A percentile compares a stretch with the other conserved stretches of the same genome.
These are phyloP conservation scores for Phytopythium helicoides DNA, from an alignment of 352 stramenopile genomes.

Conservation along the genomic window DNA sequence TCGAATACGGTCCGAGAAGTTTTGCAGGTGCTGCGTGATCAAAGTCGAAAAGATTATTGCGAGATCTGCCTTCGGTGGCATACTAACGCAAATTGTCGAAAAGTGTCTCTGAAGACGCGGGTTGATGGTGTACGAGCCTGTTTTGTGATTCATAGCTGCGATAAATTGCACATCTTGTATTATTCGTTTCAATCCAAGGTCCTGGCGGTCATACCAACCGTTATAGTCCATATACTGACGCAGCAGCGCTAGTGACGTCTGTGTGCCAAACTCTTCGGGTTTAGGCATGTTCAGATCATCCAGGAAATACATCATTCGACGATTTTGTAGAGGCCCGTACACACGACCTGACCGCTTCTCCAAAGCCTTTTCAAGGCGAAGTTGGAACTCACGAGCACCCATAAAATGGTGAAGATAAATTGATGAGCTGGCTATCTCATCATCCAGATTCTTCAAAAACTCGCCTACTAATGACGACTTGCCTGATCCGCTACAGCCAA, in stretches of 20 bases:
- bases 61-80: slow-evolving; percentile 66
- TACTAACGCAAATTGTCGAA: slow-evolving; percentile 68
- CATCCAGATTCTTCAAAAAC: slow-evolving; percentile 66
- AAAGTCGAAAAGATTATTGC: slow-evolving; percentile 69
- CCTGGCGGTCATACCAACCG: slow-evolving; percentile 88
- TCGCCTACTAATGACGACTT: slow-evolving; percentile 82
- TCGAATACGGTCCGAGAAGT: slow-evolving; percentile 82
- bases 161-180: slow-evolving; percentile 90
- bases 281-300: slow-evolving; percentile 91
- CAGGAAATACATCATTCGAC: slow-evolving; percentile 86
- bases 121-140: slow-evolving; percentile 86
- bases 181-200: slow-evolving; percentile 83
- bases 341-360: slow-evolving; percentile 88
- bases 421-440: slow-evolving; percentile 48
- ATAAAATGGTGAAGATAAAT: slow-evolving; percentile 90
- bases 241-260: slow-evolving; percentile 87
- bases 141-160: slow-evolving; percentile 90
- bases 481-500: slow-evolving; percentile 79
- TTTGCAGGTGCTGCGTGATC: slow-evolving; percentile 55
- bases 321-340: slow-evolving; percentile 79
- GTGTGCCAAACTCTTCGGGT: slow-evolving; percentile 87
- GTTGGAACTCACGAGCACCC: slow-evolving; percentile 74
- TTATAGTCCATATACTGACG: slow-evolving; percentile 92
- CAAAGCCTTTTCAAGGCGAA: slow-evolving; percentile 72
- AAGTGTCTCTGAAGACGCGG: slow-evolving; percentile 89